phyloP scores from a whole-genome alignment of 805 yeast genomes.

The Pichia occidentalis region DNA sequence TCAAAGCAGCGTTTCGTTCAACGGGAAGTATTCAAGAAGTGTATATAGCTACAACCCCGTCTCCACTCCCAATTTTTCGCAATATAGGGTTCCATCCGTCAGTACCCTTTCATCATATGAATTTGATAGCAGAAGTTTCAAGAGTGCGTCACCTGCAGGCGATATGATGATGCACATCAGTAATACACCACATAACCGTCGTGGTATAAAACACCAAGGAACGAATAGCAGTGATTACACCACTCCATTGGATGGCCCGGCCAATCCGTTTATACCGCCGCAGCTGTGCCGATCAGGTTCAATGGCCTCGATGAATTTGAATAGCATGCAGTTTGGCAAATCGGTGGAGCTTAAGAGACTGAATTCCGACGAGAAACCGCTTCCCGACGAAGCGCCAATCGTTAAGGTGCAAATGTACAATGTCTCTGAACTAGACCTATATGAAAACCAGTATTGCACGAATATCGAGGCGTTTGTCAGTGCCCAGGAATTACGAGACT shows the following conservation, averaged over 20 bases:
- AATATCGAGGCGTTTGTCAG: conserved; percentile 37
- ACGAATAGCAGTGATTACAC: not conserved
- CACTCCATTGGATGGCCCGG: not conserved
- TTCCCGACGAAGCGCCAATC: conserved; percentile 15
- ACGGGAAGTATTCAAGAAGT: conserved; percentile 14
- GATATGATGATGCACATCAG: conserved; percentile 16
- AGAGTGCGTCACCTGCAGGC: conserved; percentile 25
- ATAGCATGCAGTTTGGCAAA: conserved; percentile 23
- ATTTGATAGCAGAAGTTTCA: conserved; percentile 16
- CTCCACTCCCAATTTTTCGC: conserved; percentile 8
- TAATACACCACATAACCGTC: conserved; percentile 20
- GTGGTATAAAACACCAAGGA: conserved; percentile 21
- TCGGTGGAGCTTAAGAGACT: conserved; percentile 3
- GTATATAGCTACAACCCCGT: conserved; percentile 2
- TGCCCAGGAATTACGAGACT: conserved; percentile 31
- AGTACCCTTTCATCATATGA: conserved; percentile 24
- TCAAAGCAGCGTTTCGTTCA: conserved; percentile 17
- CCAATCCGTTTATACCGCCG: conserved; percentile 2
- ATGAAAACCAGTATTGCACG: conserved; percentile 36
- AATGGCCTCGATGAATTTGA: conserved; percentile 17
- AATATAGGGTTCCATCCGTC: conserved; percentile 18
- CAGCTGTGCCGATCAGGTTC: conserved; percentile 13
- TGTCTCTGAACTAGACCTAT: conserved; percentile 36
- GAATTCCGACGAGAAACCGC: not conserved
- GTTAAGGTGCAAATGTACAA: conserved; percentile 45